phyloP scores from a whole-genome alignment of 2,329 filamentous ascomycete species.

The Ascochyta pisi region DNA sequence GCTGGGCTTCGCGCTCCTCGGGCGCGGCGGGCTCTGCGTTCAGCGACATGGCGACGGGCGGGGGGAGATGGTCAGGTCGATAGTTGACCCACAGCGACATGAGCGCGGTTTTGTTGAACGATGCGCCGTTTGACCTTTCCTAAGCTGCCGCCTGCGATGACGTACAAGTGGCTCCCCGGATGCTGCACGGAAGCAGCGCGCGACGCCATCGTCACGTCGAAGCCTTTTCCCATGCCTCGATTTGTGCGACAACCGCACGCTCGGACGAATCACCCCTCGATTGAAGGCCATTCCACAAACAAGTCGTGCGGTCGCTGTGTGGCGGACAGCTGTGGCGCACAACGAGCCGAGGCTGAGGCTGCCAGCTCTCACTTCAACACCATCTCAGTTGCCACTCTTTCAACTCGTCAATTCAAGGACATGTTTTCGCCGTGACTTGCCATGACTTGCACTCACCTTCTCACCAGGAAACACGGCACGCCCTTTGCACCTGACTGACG shows the following conservation, averaged over 20 bases:
- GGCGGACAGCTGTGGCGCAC: slow-evolving; percentile 24
- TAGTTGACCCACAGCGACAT: slow-evolving; percentile 18
- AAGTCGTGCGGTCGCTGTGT: background rate
- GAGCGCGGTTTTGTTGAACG: slow-evolving; percentile 29
- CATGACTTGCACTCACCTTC: slow-evolving; percentile 21
- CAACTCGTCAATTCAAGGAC: slow-evolving; percentile 34
- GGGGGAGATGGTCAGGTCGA: slow-evolving; percentile 10
- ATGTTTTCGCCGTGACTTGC: slow-evolving; percentile 19
- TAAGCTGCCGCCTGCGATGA: slow-evolving; percentile 30
- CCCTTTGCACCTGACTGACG: slow-evolving; percentile 6
- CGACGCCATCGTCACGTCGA: slow-evolving; percentile 8
- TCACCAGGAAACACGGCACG: background rate
- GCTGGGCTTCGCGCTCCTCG: slow-evolving; percentile 47
- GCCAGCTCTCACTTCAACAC: slow-evolving; percentile 13
- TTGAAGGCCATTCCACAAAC: background rate
- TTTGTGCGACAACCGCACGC: background rate
- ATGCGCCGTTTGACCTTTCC: slow-evolving; percentile 29
- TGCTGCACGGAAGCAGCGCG: slow-evolving; percentile 17
- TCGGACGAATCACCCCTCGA: slow-evolving; percentile 1
- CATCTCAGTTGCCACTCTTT: slow-evolving; percentile 20
- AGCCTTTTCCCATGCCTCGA: background rate
- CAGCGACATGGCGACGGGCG: slow-evolving; percentile 47
- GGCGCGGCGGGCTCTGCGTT: slow-evolving; percentile 52
- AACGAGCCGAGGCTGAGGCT: slow-evolving; percentile 17
- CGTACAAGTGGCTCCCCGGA: slow-evolving; percentile 18